These are phyloP conservation scores for Xylaria venustula DNA, from an alignment of 495 filamentous ascomycete genomes.

Conservation along the genomic window DNA sequence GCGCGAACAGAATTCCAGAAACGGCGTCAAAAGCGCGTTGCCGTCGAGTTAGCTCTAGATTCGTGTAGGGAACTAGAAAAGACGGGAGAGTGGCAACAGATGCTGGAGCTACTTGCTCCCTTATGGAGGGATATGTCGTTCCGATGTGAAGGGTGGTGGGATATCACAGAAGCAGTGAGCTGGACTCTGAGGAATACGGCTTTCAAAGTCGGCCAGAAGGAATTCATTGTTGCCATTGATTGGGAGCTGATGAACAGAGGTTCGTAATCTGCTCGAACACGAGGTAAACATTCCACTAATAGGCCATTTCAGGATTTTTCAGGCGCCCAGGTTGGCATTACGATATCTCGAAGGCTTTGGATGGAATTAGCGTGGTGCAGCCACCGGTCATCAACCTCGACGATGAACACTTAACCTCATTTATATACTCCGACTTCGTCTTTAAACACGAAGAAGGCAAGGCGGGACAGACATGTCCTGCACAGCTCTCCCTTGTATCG, in stretches of 20 bases:
- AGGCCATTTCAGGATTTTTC: constrained; percentile 51
- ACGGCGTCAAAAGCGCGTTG: constrained; percentile 60
- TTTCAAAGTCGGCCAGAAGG: constrained; percentile 56
- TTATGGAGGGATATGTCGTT: constrained; percentile 73
- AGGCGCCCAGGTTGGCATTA: constrained; percentile 64
- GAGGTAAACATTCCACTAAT: constrained; percentile 13
- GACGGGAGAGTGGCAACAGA: constrained; percentile 60
- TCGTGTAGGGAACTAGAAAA: constrained; percentile 66
- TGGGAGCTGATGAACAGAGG: constrained; percentile 77
- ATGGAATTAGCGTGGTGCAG: constrained; percentile 49
- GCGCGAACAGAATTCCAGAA: constrained; percentile 65
- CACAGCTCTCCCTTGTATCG: constrained; percentile 74
- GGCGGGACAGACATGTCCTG: constrained; percentile 72
- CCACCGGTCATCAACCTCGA: constrained; percentile 66
- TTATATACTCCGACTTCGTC: constrained; percentile 67
- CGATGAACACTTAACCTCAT: constrained; percentile 67
- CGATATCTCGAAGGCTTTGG: constrained; percentile 69
- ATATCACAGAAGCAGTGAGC: constrained; percentile 67
- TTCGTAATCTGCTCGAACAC: constrained; percentile 40
- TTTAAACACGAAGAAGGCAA: constrained; percentile 76
- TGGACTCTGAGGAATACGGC: constrained; percentile 77
- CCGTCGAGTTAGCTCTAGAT: constrained; percentile 68
- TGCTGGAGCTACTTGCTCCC: constrained; percentile 64
- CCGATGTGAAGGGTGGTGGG: constrained; percentile 79
- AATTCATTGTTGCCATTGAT: constrained; percentile 70